These are phyloP conservation scores for Rhizopogon rudus DNA, from an alignment of 768 basidiomycete species.

Conservation along the genomic window DNA sequence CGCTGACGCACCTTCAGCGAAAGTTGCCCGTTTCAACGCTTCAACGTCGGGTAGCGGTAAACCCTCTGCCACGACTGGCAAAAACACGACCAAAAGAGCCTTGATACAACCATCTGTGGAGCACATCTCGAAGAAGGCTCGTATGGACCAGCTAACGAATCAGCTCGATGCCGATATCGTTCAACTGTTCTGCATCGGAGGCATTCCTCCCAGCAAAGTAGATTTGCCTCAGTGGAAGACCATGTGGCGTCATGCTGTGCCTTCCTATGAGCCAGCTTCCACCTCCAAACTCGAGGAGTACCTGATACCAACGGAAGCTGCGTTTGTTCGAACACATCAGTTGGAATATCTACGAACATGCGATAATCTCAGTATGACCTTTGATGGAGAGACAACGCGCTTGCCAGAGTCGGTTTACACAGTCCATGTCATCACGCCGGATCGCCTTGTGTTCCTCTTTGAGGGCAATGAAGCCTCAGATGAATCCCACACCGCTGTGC, in stretches of 20 bases:
- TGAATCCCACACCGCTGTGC: conserved; percentile 13
- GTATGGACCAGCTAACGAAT: not conserved
- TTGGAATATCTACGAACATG: conserved; percentile 11
- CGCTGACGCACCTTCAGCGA: no score
- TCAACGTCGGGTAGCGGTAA: no score
- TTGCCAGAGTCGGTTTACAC: conserved; percentile 16
- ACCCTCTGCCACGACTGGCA: no score
- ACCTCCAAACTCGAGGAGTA: conserved; percentile 16
- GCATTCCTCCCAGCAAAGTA: conserved; percentile 13
- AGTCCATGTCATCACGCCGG: conserved; percentile 12
- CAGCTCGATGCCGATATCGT: conserved; percentile 18
- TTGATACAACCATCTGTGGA: no score
- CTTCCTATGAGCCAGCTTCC: conserved; percentile 18
- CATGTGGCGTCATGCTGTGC: conserved; percentile 8
- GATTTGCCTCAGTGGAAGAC: conserved; percentile 19
- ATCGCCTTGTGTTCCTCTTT: conserved; percentile 8
- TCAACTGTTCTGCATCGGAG: conserved; percentile 17
- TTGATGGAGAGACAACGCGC: conserved; percentile 19
- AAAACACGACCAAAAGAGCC: not conserved
- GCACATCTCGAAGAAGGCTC: no score
- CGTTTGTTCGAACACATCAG: conserved; percentile 11
- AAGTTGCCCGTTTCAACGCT: no score
- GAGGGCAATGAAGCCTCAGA: conserved; percentile 16
- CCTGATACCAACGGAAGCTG: conserved; percentile 20
- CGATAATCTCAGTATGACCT: conserved; percentile 15